Evolutionary conservation across 768 basidiomycete species (phyloP).

Genomic region (Tulasnella sp.): DNA sequence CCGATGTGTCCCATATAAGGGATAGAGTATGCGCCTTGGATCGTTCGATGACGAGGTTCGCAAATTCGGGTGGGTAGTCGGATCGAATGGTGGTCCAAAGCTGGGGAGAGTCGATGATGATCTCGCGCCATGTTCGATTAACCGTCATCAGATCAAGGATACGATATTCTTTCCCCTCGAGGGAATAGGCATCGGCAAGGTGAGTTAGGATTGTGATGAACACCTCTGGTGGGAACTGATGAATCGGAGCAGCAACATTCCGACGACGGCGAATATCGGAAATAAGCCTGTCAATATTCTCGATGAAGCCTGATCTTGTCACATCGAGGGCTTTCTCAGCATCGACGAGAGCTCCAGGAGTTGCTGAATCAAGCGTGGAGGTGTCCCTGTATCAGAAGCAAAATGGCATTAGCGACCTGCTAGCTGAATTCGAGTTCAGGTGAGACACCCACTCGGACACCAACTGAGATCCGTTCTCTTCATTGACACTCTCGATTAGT

Average conservation of each 20-base stretch:
- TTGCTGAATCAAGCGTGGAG: neutral
- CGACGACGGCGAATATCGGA: neutral
- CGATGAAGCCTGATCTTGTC: neutral
- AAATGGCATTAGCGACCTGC: neutral
- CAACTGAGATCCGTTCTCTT: neutral
- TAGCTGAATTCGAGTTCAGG: neutral
- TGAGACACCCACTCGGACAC: neutral
- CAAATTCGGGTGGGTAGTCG: neutral
- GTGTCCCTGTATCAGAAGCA: neutral
- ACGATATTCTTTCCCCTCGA: neutral
- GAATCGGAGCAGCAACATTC: neutral
- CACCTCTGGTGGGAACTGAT: neutral
- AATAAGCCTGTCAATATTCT: neutral
- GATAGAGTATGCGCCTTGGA: neutral
- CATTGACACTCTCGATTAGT: neutral
- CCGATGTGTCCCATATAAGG: neutral
- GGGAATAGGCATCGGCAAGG: neutral
- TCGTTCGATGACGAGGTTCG: neutral
- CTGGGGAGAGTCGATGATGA: neutral
- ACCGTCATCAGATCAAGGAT: neutral
- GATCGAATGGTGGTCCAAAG: neutral
- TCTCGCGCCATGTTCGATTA: neutral
- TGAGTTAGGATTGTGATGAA: neutral
- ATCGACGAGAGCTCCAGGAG: neutral
- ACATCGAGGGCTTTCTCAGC: neutral